A percentile compares a stretch with the other conserved stretches of the same genome.
Evolutionary conservation across 805 yeast species (phyloP).

Genomic region (Starmerella sp.): DNA sequence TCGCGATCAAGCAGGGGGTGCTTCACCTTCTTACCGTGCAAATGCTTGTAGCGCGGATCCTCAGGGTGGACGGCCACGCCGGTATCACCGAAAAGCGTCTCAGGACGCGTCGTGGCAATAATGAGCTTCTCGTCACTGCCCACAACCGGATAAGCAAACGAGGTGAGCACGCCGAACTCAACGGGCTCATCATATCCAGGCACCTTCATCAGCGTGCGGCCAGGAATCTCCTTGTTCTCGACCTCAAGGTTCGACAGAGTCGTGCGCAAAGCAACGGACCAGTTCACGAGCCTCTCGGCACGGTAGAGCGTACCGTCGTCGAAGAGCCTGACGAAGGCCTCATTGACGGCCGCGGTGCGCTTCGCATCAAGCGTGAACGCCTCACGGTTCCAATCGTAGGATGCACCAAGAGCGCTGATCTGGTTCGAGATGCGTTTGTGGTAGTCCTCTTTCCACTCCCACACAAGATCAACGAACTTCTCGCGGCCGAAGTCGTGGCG

Average conservation of each 20-base stretch:
- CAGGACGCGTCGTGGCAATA: slow-evolving; percentile 98
- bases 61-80: slow-evolving; percentile 97
- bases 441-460: slow-evolving; percentile 98
- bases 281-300: slow-evolving; percentile 84
- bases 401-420: slow-evolving; percentile 81
- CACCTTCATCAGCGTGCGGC: slow-evolving; percentile 66
- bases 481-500: slow-evolving; percentile 96
- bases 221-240: slow-evolving; percentile 78
- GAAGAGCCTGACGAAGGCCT: slow-evolving; percentile 81
- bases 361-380: slow-evolving; percentile 83
- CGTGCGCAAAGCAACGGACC: slow-evolving; percentile 91
- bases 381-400: slow-evolving; percentile 93
- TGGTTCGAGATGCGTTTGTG: slow-evolving; percentile 77
- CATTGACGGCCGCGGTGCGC: slow-evolving; percentile 67
- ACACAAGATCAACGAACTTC: slow-evolving; percentile 71
- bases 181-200: slow-evolving; percentile 85
- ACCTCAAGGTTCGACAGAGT: slow-evolving; percentile 95
- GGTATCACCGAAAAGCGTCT: slow-evolving; percentile 95
- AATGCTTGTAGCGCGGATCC: slow-evolving; percentile 81
- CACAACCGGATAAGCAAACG: slow-evolving; percentile 82
- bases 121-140: slow-evolving; percentile 74
- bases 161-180: slow-evolving; percentile 95
- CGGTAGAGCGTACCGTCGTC: slow-evolving; percentile 95
- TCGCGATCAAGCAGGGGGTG: slow-evolving; percentile 84
- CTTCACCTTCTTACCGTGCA: slow-evolving; percentile 83